Conservation (phyloP, 148 eudicot genomes). For the Cornus kousa region DNA sequence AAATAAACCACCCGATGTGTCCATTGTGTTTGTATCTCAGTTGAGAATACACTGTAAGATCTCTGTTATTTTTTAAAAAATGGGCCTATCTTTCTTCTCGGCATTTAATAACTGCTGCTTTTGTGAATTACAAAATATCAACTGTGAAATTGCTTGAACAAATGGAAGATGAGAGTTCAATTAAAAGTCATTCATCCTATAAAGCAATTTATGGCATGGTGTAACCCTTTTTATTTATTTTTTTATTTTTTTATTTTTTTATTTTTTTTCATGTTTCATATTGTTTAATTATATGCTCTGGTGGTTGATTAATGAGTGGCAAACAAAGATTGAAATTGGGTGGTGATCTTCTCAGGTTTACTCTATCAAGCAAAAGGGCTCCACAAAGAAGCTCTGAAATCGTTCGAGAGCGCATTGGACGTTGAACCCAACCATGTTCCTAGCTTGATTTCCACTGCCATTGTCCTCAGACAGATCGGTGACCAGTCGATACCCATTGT, state of each 20-base stretch:
- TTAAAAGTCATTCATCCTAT: too few relatives aligned
- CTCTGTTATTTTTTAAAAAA: not conserved
- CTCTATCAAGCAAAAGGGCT: constrained; percentile 65
- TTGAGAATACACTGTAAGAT: not conserved
- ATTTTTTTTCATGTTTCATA: not conserved
- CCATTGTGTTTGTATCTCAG: not conserved
- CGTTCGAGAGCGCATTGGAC: constrained; percentile 68
- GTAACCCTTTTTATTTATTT: too few relatives aligned
- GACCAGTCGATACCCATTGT: constrained; percentile 52
- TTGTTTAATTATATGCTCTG: not conserved
- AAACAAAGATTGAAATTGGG: not conserved
- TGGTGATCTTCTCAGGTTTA: constrained; percentile 43
- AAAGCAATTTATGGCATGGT: not conserved
- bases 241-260: too few relatives aligned
- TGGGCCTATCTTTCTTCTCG: too few relatives aligned
- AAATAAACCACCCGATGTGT: not conserved
- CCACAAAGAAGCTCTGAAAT: constrained; percentile 56
- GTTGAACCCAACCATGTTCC: constrained; percentile 78
- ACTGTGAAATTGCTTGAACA: not conserved
- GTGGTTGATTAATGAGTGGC: not conserved
- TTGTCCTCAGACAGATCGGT: constrained; percentile 39
- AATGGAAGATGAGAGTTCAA: not conserved
- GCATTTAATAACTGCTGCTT: too few relatives aligned
- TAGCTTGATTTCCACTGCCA: constrained; percentile 75
- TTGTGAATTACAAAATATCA: not conserved